Conservation (phyloP, 2,329 filamentous ascomycete genomes). For the Sclerotinia sclerotiorum region DNA sequence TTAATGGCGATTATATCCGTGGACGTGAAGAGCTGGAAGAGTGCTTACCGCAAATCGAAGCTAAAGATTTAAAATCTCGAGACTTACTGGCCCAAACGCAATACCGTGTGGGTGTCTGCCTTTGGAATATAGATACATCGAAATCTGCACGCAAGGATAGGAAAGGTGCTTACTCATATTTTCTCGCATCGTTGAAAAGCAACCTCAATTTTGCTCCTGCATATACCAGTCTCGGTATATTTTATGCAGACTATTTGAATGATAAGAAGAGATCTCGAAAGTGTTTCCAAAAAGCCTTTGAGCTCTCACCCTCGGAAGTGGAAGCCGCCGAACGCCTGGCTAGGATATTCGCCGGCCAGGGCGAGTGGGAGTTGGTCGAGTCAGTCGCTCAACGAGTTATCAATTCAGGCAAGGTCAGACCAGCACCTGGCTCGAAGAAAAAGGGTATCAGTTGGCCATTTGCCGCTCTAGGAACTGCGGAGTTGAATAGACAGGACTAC, state of each 20-base stretch:
- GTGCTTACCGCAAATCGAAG: conserved; percentile 65
- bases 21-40: conserved; percentile 70
- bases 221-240: conserved; percentile 87
- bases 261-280: conserved; percentile 84
- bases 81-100: conserved; percentile 83
- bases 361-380: conserved; percentile 96
- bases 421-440: conserved; percentile 87
- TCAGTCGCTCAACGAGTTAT: conserved; percentile 86
- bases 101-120: conserved; percentile 81
- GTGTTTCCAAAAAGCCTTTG: conserved; percentile 95
- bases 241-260: conserved; percentile 85
- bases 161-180: conserved; percentile 77
- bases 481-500: conserved; percentile 92
- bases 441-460: conserved; percentile 96
- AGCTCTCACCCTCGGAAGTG: conserved; percentile 84
- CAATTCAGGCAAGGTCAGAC: conserved; percentile 89
- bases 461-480: conserved; percentile 87
- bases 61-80: conserved; percentile 57
- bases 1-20: conserved; percentile 70
- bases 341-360: conserved; percentile 79
- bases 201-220: conserved; percentile 86
- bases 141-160: conserved; percentile 75
- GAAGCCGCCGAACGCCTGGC: conserved; percentile 85
- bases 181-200: conserved; percentile 79
- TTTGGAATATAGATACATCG: conserved; percentile 81